Evolutionary conservation across 2,329 filamentous ascomycete species (phyloP), one percentile per base, ranked within the genome.

Genomic region (Hymenoscyphus occultus): DNA sequence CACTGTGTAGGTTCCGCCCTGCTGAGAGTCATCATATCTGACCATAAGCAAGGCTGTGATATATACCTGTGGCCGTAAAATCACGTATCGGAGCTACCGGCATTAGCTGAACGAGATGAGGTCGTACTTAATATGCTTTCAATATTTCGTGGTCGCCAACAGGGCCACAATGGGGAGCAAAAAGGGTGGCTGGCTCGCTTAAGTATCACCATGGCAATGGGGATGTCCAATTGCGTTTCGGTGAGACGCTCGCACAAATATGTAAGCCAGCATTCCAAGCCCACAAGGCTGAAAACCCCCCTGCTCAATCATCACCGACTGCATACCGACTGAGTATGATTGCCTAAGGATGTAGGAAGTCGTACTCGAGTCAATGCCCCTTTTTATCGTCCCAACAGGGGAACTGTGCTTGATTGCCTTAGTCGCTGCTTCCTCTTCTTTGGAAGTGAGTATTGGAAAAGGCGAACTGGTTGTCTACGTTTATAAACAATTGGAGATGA

Each of bases 1-100:
- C 56, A 59, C 56, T 39, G 39, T 59, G 56, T 59, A 19, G 19
- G 6, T 10, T 54, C 12, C 22, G 22, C 48, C 48, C 9, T 54
- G 48, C 22, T 28, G 9, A 12, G 13, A 54, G 22, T 22, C 48
- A 54, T 54, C 48, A 54, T 54, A 28, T 54, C 48, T 54, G 48
- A 54, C 48, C n/a, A 54, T 54, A 54, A 54, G 48, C 48, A 54
- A 54, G 48, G 48, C 48, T 54, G 48, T 28, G 48, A 54, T n/a
- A 54, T 54, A 54, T 16, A 45, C 19, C 19, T 54, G n/a, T 54
- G 48, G 22, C 48, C 48, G 22, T 19, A 22, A 22, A 22, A 5
- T 28, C 22, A 19, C 48, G n/a, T 10, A 12, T 54, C 48, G 48
- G 48, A 14, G 19, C 48, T 19, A 54, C 48, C 48, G 48, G 19